Evolutionary conservation across 306 rosid genomes (phyloP), one percentile per base, ranked within the genome.

Genomic region (Lupinus albus): DNA sequence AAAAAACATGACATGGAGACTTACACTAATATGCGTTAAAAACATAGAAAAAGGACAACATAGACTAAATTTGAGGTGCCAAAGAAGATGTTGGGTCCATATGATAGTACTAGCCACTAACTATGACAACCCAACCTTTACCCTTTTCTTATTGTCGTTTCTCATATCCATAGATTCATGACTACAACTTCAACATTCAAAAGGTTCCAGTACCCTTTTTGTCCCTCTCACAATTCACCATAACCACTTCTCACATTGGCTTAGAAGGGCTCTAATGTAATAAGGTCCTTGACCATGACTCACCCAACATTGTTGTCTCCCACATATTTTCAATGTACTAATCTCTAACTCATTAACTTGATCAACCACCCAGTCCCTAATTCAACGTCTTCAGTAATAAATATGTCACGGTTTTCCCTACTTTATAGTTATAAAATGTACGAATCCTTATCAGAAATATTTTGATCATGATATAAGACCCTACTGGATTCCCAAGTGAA

Each of bases 131-230:
- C n/a, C 35, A 15, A 7, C 41, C 33, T 30, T 35, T 21, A 55
- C 64, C 71, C 38, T 78, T 70, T 76, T 44, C 48, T 42, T 17
- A 49, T 79, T 39, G 78, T 76, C 76, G 62, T 46, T 61, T 78
- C 73, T 62, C 15, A 11, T 14, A 38, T 41, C 50, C 51, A 70
- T 58, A 68, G 79, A 59, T 64, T n/a, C 17, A 13, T 1, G 21
- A 65, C 33, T 25, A 36, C 8, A 48, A 11, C 71, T 36, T 60
- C 47, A 56, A 52, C 44, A 11, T 25, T 66, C 38, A 70, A 77
- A 77, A 71, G 5, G 4, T 35, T 3, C 20, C 36, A 30, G 39
- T 74, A 47, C 39, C 32, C 8, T 21, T 65, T 65, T 57, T 55
- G 36, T 33, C 72, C 70, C 61, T 28, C 20, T 8, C 11, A 18